Conservation (phyloP, 352 stramenopile genomes). For the Thraustochytrium sp. region DNA sequence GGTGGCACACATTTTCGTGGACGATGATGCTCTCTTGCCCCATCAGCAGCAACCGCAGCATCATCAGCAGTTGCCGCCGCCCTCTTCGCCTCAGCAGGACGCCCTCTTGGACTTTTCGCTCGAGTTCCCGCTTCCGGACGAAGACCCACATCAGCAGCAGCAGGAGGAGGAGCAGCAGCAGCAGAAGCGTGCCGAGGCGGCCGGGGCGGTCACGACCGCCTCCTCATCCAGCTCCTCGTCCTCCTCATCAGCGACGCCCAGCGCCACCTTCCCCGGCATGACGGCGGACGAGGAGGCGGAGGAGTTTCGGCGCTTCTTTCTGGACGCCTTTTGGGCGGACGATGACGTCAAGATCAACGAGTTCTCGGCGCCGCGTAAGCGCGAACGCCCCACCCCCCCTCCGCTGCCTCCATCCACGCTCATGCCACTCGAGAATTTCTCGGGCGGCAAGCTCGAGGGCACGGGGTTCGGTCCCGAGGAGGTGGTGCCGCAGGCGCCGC, state of each 20-base stretch:
- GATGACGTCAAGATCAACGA: constrained; percentile 9
- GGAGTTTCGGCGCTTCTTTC: background rate
- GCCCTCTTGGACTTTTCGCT: no score
- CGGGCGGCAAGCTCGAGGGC: background rate
- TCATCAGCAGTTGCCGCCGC: background rate
- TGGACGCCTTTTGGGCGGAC: constrained; percentile 26
- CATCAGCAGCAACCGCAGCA: background rate
- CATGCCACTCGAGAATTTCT: background rate
- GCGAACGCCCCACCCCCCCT: background rate
- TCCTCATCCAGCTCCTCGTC: no score
- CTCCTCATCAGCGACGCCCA: no score
- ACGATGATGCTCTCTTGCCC: no score
- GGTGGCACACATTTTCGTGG: no score
- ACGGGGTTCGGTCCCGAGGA: background rate
- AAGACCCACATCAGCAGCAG: no score
- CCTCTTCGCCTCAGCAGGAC: background rate
- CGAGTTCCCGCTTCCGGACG: no score
- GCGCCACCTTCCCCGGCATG: no score
- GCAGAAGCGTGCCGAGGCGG: no score
- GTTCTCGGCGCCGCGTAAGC: background rate
- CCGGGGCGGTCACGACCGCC: background rate
- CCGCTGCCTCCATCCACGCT: background rate
- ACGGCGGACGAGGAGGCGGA: background rate
- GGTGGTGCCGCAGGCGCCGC: background rate
- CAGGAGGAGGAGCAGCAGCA: background rate